Evolutionary conservation across 148 eudicot species (phyloP), one percentile per base, ranked within the genome.

Genomic region (Rhododendron ovatum): DNA sequence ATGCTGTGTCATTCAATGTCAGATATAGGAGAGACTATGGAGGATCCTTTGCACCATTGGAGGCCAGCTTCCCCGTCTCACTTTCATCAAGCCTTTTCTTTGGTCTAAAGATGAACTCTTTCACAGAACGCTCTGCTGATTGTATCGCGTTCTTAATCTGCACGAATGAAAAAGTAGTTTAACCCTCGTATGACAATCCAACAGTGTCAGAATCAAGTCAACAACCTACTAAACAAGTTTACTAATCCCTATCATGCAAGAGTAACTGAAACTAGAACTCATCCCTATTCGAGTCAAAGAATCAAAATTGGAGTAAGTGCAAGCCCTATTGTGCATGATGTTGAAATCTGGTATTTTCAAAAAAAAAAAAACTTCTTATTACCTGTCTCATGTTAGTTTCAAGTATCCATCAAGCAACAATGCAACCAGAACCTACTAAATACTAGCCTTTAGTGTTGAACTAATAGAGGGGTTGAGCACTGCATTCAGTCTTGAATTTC

Each of bases 111-210:
- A 94, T 73, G 75, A 91, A 90, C 74, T 92, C 93, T 91, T 94
- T 94, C 74, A 87, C 91, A 12, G 98, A 91, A 24, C 80, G 92
- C 89, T 95, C 88, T 69, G 91, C 95, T 84, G 98, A 94, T 45
- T 85, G 80, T 83, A 94, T 90, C 6, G 84, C 84, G 48, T 91
- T 92, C 90, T 89, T 95, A 84, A 95, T 91, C 98, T 95, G 93
- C 80, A 88, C n/a, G 33, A 17, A 41, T 1, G 17, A 55, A 71
- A 69, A 18, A 55, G 83, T 33, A 7, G n/a, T 77, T 24, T 14
- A 33, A 53, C n/a, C 57, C 22, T 55, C 83, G 0, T 41, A 26
- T 41, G 63, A 74, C 43, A 37, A 53, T 55, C 80, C 7, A 78
- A 11, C 53, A 18, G 53, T 71, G 35, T 51, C 71, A 75, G 59